Conservation (phyloP, 176 grass and related monocot species). For the Pontederia crassipes region DNA sequence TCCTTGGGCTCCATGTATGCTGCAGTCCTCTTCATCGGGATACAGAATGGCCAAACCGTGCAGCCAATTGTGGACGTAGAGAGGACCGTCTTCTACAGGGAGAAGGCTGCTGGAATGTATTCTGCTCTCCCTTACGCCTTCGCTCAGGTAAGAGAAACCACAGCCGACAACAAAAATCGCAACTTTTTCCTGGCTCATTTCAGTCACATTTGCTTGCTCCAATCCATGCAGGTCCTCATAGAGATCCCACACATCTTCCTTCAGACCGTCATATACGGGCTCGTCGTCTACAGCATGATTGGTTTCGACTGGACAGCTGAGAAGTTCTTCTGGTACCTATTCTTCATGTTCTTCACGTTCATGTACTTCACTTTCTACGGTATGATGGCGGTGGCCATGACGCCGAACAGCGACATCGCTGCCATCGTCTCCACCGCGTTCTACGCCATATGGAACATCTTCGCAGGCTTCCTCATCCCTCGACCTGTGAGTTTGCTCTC, state of each 20-base stretch:
- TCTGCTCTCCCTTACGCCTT: slow-evolving; percentile 87
- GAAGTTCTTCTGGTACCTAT: slow-evolving; percentile 96
- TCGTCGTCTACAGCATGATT: slow-evolving; percentile 79
- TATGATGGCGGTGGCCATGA: slow-evolving; percentile 96
- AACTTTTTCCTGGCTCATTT: background rate
- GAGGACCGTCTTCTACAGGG: slow-evolving; percentile 82
- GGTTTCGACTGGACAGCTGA: slow-evolving; percentile 54
- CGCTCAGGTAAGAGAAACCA: slow-evolving; percentile 53
- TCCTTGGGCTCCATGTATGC: slow-evolving; percentile 87
- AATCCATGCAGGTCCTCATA: slow-evolving; percentile 55
- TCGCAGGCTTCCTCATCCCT: slow-evolving; percentile 72
- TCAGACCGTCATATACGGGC: slow-evolving; percentile 68
- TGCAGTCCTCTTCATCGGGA: slow-evolving; percentile 79
- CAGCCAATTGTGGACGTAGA: slow-evolving; percentile 89
- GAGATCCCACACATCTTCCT: slow-evolving; percentile 93
- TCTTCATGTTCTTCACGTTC: slow-evolving; percentile 99
- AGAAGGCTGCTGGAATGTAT: slow-evolving; percentile 95
- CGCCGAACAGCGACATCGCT: slow-evolving; percentile 79
- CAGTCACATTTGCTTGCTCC: background rate
- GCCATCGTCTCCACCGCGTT: slow-evolving; percentile 80
- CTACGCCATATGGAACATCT: slow-evolving; percentile 91
- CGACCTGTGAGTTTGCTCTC: slow-evolving; percentile 50
- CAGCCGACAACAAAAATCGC: slow-evolving; percentile 3
- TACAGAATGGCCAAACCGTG: slow-evolving; percentile 84
- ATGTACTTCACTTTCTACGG: slow-evolving; percentile 97